Base-by-base conservation (phyloP, 352 stramenopile genomes). In the Phytophthora constricta region DNA sequence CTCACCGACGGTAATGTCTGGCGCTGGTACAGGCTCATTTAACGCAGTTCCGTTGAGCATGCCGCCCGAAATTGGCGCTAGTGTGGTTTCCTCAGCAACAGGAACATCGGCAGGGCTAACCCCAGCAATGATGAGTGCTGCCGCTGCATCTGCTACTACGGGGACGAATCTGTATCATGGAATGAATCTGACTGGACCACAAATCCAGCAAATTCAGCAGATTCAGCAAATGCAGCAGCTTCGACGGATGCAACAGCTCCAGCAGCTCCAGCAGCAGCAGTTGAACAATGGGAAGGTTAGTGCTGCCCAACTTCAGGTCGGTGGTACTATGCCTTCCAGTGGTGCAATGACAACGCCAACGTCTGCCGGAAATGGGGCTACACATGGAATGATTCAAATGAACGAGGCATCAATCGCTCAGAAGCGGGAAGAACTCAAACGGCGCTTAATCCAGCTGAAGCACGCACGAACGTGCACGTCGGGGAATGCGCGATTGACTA, bases 221-320 rank as follows among this genome's bases (percentile, higher is more conserved):
- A 80, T 96, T 3, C 88, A 96, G 61, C 87, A 95, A 65, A 92
- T 96, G 53, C 87, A 95, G 61, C 87, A 95, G 27, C 70, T 95
- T 22, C 83, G 84, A 33, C 84, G 82, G 4, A 91, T 93, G 86
- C 84, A 91, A 43, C 84, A 91, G 53, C 69, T 94, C 11, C 86
- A 92, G 33, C 86, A 92, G 37, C 65, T 86, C 9, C 85, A 90
- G 59, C 81, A 90, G 33, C 73, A 89, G 28, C 84, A 77, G 50
- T 51, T 79, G 14, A 71, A 23, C 17, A 43, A 66, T 22, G 67
- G 72, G 16, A 76, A 68, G 34, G 58, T 70, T 27, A 74, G 62
- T 25, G 58, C 67, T 64, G 58, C 63, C 1, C 67, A 74, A 52
- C 22, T 72, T 13, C 54, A 63, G 37, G 42, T 58, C 4, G 17